A percentile compares a stretch with the other conserved stretches of the same genome.
These are phyloP conservation scores for Serendipita sp. DNA, from an alignment of 768 basidiomycete genomes.

Conservation along the genomic window DNA sequence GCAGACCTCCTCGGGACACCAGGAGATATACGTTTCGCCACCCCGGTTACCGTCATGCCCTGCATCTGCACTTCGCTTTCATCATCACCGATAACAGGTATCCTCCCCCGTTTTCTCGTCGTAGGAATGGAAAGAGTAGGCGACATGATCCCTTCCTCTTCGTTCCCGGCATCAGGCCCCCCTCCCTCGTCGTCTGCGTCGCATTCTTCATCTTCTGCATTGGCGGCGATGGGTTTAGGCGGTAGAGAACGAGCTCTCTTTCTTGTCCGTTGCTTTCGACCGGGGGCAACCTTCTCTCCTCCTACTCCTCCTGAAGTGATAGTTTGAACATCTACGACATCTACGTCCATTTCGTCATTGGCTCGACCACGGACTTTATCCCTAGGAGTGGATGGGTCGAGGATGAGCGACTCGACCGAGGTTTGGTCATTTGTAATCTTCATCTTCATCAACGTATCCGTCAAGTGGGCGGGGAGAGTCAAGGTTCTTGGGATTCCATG, in stretches of 20 bases:
- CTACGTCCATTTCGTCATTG: background rate
- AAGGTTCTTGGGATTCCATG: constrained; percentile 1
- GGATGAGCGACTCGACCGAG: background rate
- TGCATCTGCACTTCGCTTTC: background rate
- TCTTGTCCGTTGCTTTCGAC: background rate
- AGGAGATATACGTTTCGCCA: too few species aligned
- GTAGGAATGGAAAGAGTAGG: background rate
- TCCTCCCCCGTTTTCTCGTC: background rate
- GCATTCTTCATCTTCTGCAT: background rate
- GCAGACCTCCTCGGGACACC: background rate
- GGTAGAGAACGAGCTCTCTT: background rate
- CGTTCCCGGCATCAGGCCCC: background rate
- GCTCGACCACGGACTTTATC: background rate
- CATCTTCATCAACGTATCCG: background rate
- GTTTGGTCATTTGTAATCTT: background rate
- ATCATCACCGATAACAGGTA: background rate
- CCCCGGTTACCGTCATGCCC: background rate
- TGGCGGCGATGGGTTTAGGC: background rate
- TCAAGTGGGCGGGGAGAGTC: background rate
- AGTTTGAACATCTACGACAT: background rate
- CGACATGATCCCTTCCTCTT: background rate
- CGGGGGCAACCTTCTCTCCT: background rate
- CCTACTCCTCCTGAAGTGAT: background rate
- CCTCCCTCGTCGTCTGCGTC: constrained; percentile 5
- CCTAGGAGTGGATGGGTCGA: background rate